Percentiles rank a stretch among this genome's conserved stretches.
Evolutionary conservation across 768 basidiomycete genomes (phyloP).

Genomic region (Lactifluus piperatus): DNA sequence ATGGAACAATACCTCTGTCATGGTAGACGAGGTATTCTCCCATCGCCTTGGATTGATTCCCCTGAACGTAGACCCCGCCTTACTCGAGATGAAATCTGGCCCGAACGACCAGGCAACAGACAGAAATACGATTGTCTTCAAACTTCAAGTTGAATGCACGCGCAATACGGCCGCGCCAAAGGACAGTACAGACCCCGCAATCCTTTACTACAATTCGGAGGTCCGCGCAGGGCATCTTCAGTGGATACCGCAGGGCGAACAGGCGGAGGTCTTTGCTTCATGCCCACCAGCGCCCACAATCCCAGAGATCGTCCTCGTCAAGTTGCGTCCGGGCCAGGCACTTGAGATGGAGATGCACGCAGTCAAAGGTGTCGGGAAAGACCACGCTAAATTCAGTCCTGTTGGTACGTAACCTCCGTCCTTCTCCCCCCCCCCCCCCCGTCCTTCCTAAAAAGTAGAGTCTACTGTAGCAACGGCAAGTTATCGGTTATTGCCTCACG

Average conservation of each 20-base stretch:
- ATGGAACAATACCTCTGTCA: slow-evolving; percentile 91
- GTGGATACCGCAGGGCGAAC: slow-evolving; percentile 82
- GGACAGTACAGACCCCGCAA: slow-evolving; percentile 26
- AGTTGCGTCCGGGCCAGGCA: slow-evolving; percentile 85
- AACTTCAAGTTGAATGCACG: slow-evolving; percentile 61
- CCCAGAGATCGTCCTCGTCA: slow-evolving; percentile 79
- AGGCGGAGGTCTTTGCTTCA: slow-evolving; percentile 47
- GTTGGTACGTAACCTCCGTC: slow-evolving; percentile 51
- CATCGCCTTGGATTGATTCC: slow-evolving; percentile 92
- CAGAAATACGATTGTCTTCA: slow-evolving; percentile 85
- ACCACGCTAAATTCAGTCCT: slow-evolving; percentile 95
- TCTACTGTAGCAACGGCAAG: slow-evolving; percentile 73
- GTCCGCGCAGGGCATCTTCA: slow-evolving; percentile 56
- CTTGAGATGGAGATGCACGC: slow-evolving; percentile 84
- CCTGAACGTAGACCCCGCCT: slow-evolving; percentile 72
- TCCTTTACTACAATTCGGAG: slow-evolving; percentile 63
- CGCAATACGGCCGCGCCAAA: slow-evolving; percentile 44
- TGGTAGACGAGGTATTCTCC: slow-evolving; percentile 88
- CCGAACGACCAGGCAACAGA: slow-evolving; percentile 66
- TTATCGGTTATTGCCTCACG: slow-evolving; percentile 84
- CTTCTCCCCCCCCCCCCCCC: neutral
- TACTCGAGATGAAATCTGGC: slow-evolving; percentile 48
- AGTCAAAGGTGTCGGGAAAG: slow-evolving; percentile 85
- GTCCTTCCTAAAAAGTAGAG: neutral
- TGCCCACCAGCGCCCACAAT: slow-evolving; percentile 59